Evolutionary conservation across 2,329 filamentous ascomycete species (phyloP).

Genomic region (Penicillium psychrosexuale): DNA sequence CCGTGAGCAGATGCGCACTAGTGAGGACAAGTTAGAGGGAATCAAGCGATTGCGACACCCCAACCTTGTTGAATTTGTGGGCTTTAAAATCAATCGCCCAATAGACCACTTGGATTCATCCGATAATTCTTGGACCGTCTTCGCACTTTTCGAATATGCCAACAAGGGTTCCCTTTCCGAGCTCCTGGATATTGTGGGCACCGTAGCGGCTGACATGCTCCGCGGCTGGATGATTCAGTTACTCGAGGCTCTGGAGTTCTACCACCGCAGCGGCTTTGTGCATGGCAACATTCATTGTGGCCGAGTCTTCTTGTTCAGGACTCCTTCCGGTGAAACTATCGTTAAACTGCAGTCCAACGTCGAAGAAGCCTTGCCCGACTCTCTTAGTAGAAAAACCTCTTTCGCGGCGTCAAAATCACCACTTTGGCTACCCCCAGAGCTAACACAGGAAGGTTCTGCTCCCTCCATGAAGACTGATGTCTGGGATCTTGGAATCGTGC

Average conservation of each 20-base stretch:
- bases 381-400: conserved; percentile 43
- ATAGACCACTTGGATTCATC: conserved; percentile 39
- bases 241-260: conserved; percentile 80
- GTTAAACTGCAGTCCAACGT: conserved; percentile 55
- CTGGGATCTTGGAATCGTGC: conserved; percentile 90
- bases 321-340: conserved; percentile 62
- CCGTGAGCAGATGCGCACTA: conserved; percentile 70
- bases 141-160: conserved; percentile 70
- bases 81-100: conserved; percentile 70
- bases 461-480: conserved; percentile 77
- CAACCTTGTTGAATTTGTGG: conserved; percentile 74
- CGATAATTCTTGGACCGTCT: conserved; percentile 64
- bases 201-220: conserved; percentile 69
- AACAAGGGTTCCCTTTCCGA: conserved; percentile 81
- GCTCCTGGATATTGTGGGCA: conserved; percentile 73
- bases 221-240: conserved; percentile 90
- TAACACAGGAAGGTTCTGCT: conserved; percentile 56
- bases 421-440: conserved; percentile 80
- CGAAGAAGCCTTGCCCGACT: conserved; percentile 49
- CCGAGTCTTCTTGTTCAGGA: conserved; percentile 75
- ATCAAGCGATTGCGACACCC: conserved; percentile 72
- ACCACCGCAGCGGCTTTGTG: conserved; percentile 78
- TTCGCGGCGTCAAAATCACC: conserved; percentile 65
- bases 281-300: conserved; percentile 79
- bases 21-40: conserved; percentile 73